Evolutionary conservation across 2,329 filamentous ascomycete genomes (phyloP).

Genomic region (Fusarium proliferatum): DNA sequence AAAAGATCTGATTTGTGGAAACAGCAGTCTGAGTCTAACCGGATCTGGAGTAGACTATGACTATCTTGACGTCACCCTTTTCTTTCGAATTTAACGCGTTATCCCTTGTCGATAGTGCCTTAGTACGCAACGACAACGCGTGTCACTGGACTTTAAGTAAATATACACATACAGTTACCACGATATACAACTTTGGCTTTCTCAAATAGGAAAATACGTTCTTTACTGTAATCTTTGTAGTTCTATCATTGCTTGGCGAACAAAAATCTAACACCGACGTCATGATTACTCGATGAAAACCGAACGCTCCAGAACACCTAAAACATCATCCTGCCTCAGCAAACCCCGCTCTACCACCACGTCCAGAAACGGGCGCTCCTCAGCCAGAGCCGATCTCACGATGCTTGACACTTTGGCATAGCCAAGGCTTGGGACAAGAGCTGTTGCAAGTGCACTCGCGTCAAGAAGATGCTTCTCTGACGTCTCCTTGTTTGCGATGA

Average conservation of each 20-base stretch:
- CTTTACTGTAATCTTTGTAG: neutral
- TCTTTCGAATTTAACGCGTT: fast-evolving
- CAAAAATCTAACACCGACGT: neutral
- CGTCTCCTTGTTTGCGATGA: neutral
- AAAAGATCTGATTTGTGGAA: too few relatives aligned
- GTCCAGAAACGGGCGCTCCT: neutral
- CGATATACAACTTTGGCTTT: neutral
- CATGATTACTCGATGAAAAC: neutral
- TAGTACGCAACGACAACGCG: neutral
- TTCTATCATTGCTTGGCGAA: conserved; percentile 2
- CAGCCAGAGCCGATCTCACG: neutral
- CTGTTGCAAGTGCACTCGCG: conserved; percentile 7
- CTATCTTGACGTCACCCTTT: neutral
- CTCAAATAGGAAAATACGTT: neutral
- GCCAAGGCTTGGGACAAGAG: conserved; percentile 2
- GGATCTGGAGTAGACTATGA: fast-evolving
- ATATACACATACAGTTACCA: neutral
- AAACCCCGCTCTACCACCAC: conserved; percentile 4
- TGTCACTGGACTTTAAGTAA: neutral
- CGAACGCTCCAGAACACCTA: neutral
- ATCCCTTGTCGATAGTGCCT: neutral
- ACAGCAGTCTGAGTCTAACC: fast-evolving
- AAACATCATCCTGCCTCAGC: conserved; percentile 1
- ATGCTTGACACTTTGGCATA: conserved; percentile 7
- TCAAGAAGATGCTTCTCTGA: conserved; percentile 4